Conservation (phyloP, 192 early-diverging fungal species). For the Chytriomyces sp. region DNA sequence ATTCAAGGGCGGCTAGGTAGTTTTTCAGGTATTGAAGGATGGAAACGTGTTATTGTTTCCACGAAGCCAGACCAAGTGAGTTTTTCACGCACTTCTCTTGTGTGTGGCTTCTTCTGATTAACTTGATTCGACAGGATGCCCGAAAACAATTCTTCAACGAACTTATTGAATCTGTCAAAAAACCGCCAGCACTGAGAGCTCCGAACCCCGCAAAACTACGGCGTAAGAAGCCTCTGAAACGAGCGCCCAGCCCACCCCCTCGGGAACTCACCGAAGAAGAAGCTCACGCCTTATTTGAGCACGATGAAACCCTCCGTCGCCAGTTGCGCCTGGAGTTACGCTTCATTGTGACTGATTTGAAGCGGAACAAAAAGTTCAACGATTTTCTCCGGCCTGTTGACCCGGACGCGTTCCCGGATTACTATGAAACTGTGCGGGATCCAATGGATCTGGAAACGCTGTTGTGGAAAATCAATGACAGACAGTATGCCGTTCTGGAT, state of each 20-base stretch:
- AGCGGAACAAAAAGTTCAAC: conserved; percentile 47
- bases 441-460: conserved; percentile 63
- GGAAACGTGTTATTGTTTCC: conserved; percentile 29
- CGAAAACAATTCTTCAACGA: conserved; percentile 41
- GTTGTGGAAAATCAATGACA: conserved; percentile 48
- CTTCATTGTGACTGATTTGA: conserved; percentile 58
- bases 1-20: conserved; percentile 11
- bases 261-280: conserved; percentile 57
- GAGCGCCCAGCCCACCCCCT: conserved; percentile 58
- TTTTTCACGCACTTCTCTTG: not conserved
- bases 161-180: conserved; percentile 42
- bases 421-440: conserved; percentile 47
- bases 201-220: not conserved
- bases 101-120: not conserved
- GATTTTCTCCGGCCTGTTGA: conserved; percentile 56
- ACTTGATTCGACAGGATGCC: conserved; percentile 26
- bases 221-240: conserved; percentile 36
- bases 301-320: conserved; percentile 56
- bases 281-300: conserved; percentile 51
- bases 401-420: conserved; percentile 50
- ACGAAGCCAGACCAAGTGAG: conserved; percentile 23
- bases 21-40: conserved; percentile 26
- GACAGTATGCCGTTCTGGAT: conserved; percentile 41
- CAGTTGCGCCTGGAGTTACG: conserved; percentile 64
- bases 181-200: conserved; percentile 45